These are phyloP conservation scores for Solanum chacoense DNA, from an alignment of 305 asterid genomes.

Conservation along the genomic window DNA sequence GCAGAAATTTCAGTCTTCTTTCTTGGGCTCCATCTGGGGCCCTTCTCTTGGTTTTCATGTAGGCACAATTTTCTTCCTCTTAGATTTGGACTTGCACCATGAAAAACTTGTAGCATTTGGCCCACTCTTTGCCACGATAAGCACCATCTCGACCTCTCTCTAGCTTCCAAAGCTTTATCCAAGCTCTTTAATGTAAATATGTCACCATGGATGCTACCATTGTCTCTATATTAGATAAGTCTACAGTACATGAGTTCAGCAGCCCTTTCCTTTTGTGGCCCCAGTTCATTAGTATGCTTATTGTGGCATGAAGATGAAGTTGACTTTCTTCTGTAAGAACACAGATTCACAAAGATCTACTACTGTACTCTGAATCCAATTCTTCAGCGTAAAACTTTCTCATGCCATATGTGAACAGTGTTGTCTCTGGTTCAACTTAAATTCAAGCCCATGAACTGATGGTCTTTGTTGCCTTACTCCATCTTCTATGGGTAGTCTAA, in stretches of 20 bases:
- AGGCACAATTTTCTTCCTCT: background rate
- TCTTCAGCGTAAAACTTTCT: background rate
- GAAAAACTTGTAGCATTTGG: background rate
- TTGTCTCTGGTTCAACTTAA: background rate
- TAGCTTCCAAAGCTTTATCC: background rate
- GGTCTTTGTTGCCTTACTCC: background rate
- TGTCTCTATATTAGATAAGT: background rate
- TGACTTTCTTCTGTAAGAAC: background rate
- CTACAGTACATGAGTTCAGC: background rate
- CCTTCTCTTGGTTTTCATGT: background rate
- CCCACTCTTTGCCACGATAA: background rate
- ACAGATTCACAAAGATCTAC: background rate
- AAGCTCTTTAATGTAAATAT: background rate
- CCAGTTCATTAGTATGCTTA: background rate
- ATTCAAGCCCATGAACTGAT: background rate
- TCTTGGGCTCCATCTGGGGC: background rate
- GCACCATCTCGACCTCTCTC: background rate
- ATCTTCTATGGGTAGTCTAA: background rate
- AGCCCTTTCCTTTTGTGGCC: background rate
- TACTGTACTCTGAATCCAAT: background rate
- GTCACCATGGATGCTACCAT: background rate
- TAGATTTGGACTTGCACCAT: background rate
- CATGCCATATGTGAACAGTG: background rate
- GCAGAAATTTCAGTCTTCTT: background rate
- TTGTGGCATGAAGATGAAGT: background rate